Base-by-base conservation (phyloP, 371 early-diverging fungal genomes). In the Mortierella polycephala region DNA sequence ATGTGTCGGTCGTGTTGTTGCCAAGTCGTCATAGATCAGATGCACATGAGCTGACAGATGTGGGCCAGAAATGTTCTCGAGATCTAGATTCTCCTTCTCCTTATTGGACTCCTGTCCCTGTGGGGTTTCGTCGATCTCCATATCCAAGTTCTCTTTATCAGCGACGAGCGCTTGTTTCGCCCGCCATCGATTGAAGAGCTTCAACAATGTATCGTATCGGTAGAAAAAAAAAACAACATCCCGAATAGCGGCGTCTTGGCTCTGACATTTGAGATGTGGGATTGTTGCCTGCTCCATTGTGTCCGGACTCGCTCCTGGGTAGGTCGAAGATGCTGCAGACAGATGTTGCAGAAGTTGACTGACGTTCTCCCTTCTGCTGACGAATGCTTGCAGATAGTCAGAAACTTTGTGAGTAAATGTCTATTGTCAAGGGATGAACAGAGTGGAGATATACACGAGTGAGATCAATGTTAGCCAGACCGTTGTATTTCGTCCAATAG, bases 311-410 rank as follows among this genome's bases (percentile, higher is more conserved):
- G 30, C 46, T 13, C 46, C 46, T 16, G 46, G 46, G 16, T 13
- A 46, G 16, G 46, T 46, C 16, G 46, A 11, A 13, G 46, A 46
- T 6, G 46, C 46, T 46, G 11, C 46, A 11, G 46, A 46, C 46
- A 46, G 16, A 5, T 46, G 3, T 5, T 46, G 11, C 13, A 46
- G 11, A 16, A 46, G 13, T 13, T 6, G 46, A 6, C 5, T 46
- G 46, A 46, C 5, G 9, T 39, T 66, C 52, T 76, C 72, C 16
- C 77, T 56, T 13, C 41, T 41, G 16, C 16, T 8, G 14, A 77
- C 62, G 30, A 55, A 61, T 18, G 72, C 72, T 44, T 77, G 79
- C 5, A 77, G 61, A 49, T 72, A 61, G 7, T 69, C 73, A 16
- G 73, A 72, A 5, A 72, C 18, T 54, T 57, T 62, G 42, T 59